Percentiles rank a stretch among this genome's conserved stretches.
These are phyloP conservation scores for Penicillium psychrosexuale DNA, from an alignment of 2,329 filamentous ascomycete species.

Conservation along the genomic window DNA sequence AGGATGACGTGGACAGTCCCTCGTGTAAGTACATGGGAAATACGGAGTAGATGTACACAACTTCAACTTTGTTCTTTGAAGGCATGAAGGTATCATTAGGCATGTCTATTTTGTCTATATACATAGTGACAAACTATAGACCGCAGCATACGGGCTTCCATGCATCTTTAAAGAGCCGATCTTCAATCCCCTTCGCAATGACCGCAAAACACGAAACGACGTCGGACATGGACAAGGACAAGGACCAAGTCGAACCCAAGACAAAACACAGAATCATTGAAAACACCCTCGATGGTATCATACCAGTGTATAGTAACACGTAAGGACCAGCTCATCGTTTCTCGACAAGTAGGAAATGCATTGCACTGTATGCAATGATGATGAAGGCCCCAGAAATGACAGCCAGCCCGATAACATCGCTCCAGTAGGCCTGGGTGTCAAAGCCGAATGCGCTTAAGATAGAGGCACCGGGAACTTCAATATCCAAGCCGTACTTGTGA, in stretches of 20 bases:
- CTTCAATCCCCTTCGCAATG: not conserved
- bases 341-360: conserved; percentile 92
- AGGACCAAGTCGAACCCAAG: not conserved
- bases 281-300: not conserved
- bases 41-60: not conserved
- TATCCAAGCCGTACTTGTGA: conserved; percentile 93
- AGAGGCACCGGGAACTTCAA: conserved; percentile 89
- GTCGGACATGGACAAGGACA: not conserved
- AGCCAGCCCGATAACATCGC: conserved; percentile 75
- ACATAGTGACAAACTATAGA: conserved; percentile 3
- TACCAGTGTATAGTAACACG: not conserved
- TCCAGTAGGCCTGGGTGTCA: conserved; percentile 80
- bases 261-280: not conserved
- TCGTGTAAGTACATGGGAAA: not conserved
- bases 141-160: not conserved
- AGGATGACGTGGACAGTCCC: conserved; percentile 20
- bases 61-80: not conserved
- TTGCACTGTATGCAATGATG: conserved; percentile 80
- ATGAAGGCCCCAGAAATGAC: conserved; percentile 82
- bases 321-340: conserved; percentile 57
- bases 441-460: conserved; percentile 96
- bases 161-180: not conserved
- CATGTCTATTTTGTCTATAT: conserved; percentile 5
- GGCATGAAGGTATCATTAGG: not conserved
- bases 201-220: not conserved